phyloP scores from a whole-genome alignment of 768 basidiomycete genomes.

The Leccinellum albellum region DNA sequence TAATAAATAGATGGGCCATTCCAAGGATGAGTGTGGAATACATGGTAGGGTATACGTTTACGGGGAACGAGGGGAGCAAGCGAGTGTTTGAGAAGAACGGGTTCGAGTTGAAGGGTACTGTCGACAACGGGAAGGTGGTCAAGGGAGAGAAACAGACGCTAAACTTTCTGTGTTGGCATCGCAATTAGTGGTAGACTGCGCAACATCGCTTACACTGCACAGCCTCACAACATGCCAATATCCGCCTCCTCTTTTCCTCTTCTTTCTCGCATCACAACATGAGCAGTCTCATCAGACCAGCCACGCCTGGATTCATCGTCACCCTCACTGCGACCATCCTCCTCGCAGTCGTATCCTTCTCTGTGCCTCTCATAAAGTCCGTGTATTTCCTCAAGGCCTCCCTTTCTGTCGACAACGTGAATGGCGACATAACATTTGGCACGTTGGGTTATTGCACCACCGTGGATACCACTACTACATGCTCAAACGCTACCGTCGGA shows the following conservation, averaged over 20 bases:
- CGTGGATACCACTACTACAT: slow-evolving; percentile 53
- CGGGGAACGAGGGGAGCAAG: slow-evolving; percentile 56
- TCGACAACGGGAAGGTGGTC: slow-evolving; percentile 37
- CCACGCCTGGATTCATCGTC: slow-evolving; percentile 85
- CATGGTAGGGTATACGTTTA: slow-evolving; percentile 43
- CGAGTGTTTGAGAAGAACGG: slow-evolving; percentile 68
- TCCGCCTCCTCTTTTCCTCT: not conserved
- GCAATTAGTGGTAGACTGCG: not conserved
- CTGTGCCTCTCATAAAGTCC: slow-evolving; percentile 84
- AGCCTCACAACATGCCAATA: slow-evolving; percentile 11
- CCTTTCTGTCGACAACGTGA: slow-evolving; percentile 42
- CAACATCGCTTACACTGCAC: slow-evolving; percentile 1
- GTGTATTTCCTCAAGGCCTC: slow-evolving; percentile 84
- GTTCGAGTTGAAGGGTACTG: slow-evolving; percentile 40
- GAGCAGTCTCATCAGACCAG: slow-evolving; percentile 68
- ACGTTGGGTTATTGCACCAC: slow-evolving; percentile 85
- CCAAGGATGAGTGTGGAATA: slow-evolving; percentile 57
- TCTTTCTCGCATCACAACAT: slow-evolving; percentile 34
- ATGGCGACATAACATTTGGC: slow-evolving; percentile 76
- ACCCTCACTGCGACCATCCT: slow-evolving; percentile 76
- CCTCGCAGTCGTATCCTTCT: slow-evolving; percentile 85
- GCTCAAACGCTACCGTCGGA: slow-evolving; percentile 78
- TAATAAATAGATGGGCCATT: slow-evolving; percentile 58
- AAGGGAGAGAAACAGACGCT: slow-evolving; percentile 37
- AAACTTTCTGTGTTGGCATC: slow-evolving; percentile 35